Conservation (phyloP, 495 filamentous ascomycete genomes). For the Penicillium pulvis region DNA sequence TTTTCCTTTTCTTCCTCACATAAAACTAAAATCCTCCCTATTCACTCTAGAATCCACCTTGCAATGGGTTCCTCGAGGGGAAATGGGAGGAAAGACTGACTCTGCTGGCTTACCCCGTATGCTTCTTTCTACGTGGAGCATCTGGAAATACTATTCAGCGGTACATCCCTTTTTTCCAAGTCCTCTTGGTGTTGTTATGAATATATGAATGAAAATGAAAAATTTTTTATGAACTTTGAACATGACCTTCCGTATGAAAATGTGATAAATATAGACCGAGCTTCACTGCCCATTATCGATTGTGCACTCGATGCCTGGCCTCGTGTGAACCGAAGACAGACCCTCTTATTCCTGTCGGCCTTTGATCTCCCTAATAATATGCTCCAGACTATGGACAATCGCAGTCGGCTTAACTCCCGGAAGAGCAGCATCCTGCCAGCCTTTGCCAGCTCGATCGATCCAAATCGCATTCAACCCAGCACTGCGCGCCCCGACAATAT, state of each 20-base stretch:
- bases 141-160: constrained; percentile 54
- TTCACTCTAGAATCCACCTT: constrained; percentile 50
- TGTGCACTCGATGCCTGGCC: neutral
- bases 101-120: constrained; percentile 54
- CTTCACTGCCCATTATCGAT: neutral
- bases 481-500: constrained; percentile 56
- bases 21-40: constrained; percentile 49
- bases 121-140: constrained; percentile 50
- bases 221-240: neutral
- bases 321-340: neutral
- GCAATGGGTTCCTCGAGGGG: constrained; percentile 50
- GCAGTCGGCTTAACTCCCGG: constrained; percentile 33
- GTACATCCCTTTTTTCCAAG: constrained; percentile 34
- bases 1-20: constrained; percentile 41
- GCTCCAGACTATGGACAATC: constrained; percentile 33
- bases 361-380: constrained; percentile 31
- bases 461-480: constrained; percentile 63
- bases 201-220: neutral
- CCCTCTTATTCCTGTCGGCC: constrained; percentile 8
- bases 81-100: constrained; percentile 51
- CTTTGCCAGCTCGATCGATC: constrained; percentile 60
- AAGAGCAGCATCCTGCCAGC: constrained; percentile 41
- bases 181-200: neutral
- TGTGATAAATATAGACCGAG: neutral
- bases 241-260: neutral